Evolutionary conservation across 371 early-diverging fungal genomes (phyloP), one percentile per base, ranked within the genome.

Genomic region (Gilbertella persicaria): DNA sequence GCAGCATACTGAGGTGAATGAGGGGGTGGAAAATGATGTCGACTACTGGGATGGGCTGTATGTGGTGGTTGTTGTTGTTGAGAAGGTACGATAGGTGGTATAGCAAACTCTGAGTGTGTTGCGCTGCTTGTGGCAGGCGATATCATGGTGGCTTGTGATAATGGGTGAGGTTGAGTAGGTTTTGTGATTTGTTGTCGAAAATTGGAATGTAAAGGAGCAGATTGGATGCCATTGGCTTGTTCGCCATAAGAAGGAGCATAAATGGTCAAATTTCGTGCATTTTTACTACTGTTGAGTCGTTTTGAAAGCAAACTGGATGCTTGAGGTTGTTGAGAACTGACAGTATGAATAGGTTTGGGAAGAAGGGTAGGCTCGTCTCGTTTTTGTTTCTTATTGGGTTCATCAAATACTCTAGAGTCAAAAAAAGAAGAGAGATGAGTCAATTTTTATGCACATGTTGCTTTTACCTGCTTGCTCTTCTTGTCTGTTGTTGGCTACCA

Each of bases 161-260:
- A 33, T 10, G 58, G 51, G 26, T 46, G 46, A 19, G 46, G 46
- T 20, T 35, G 35, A 2, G 23, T 23, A n/a, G n/a, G 23, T 12
- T 46, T 41, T 62, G 33, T 64, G 63, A 8, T n/a, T 50, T 43
- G 23, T 49, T 50, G 54, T 17, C 63, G 62, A 30, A 73, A 73
- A n/a, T 71, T 65, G 10, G 83, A 75, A 48, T 80, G 69, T n/a
- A 83, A 53, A 7, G 83, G 83, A 20, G 83, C 83, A 21, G 83
- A 83, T 33, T 74, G 74, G 23, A 83, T 73, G 12, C 76, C 68
- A 5, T 73, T 33, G 17, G 51, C 55, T 42, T 76, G 78, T 23
- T 79, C 80, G 24, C 64, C 67, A 42, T 83, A 83, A 10, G 83
- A 78, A 2, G 83, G 80, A 9, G 83, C 71, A 67, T 68, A 80